Base-by-base conservation (phyloP, 2,329 filamentous ascomycete species). In the Furcasterigmium furcatum region DNA sequence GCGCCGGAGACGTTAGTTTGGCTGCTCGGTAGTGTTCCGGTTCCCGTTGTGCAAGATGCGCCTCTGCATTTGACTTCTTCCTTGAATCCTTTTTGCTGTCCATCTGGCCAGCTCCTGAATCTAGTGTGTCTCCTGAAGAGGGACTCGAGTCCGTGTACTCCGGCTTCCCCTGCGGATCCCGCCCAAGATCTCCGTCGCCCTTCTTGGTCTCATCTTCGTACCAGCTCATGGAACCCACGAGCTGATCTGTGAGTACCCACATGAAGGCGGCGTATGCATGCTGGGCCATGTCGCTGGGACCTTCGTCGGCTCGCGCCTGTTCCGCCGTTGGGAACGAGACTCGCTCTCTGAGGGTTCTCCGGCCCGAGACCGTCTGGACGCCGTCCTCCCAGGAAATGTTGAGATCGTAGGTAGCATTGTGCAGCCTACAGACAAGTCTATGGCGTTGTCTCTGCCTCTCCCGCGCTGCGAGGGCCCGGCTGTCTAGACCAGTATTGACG, bases 251-350 rank as follows among this genome's bases (percentile, higher is more conserved):
- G 13, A 46, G 16, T 2, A 38, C 44, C 44, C 44, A 46, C 27
- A 46, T 35, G 38, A 46, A 35, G 12, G 44, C 44, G 7, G 38
- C 16, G 14, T 46, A 46, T 3, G 44, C 44, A 27, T 46, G 44
- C 22, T 35, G 38, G 16, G 29, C 20, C 40, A 46, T 41, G 38
- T 46, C 34, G 18, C 22, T 34, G 6, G 20, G 25, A 13, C 21
- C 29, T 18, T 38, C 9, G 14, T 21, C 27, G 3, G n/a, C 14
- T 4, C 16, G 24, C 13, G 25, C 25, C 39, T 41, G 24, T 4
- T 12, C 39, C 4, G 27, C 27, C n/a, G 21, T 19, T 9, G 44
- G 38, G 22, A 42, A 46, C 9, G 16, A 25, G 4, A 46, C 24
- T 13, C 27, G 30, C 14, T 36, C 14, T 13, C 41, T 9, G 14